Percentiles rank a stretch among this genome's conserved stretches.
These are phyloP conservation scores for Phlebopus sp. DNA, from an alignment of 1,284 basidiomycete species.

Conservation along the genomic window DNA sequence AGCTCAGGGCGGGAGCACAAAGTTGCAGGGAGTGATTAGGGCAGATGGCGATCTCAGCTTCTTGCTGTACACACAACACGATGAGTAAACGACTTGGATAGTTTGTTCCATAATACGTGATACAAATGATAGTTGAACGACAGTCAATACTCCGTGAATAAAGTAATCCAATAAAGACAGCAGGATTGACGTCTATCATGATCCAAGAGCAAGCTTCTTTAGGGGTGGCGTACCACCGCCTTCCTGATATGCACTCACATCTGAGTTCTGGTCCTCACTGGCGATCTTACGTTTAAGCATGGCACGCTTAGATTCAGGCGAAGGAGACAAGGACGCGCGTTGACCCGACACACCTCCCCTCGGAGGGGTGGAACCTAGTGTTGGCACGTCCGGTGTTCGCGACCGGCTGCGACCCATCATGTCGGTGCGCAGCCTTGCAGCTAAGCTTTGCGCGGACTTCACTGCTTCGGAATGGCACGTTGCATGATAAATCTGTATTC, in stretches of 20 bases:
- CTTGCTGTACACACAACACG: no score
- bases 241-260: slow-evolving; percentile 27
- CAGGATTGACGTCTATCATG: slow-evolving; percentile 19
- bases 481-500: slow-evolving; percentile 78
- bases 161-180: slow-evolving; percentile 37
- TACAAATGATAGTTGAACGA: slow-evolving; percentile 23
- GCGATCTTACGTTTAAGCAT: slow-evolving; percentile 73
- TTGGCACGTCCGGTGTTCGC: slow-evolving; percentile 59
- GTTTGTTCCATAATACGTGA: slow-evolving; percentile 9
- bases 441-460: slow-evolving; percentile 58
- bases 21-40: neutral
- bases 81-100: neutral
- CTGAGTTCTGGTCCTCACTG: slow-evolving; percentile 38
- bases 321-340: slow-evolving; percentile 43
- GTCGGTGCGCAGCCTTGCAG: slow-evolving; percentile 62
- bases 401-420: slow-evolving; percentile 61
- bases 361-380: slow-evolving; percentile 46
- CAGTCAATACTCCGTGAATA: slow-evolving; percentile 25
- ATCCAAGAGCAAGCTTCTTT: slow-evolving; percentile 52
- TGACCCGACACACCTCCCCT: slow-evolving; percentile 21
- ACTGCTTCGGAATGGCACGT: slow-evolving; percentile 86
- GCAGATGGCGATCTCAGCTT: no score
- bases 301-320: slow-evolving; percentile 47
- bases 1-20: neutral
- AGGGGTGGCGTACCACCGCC: slow-evolving; percentile 50